Percentiles rank a stretch among this genome's conserved stretches.
Conservation (phyloP, 2,329 filamentous ascomycete genomes). For the Ophiocordyceps camponoti-saundersi region DNA sequence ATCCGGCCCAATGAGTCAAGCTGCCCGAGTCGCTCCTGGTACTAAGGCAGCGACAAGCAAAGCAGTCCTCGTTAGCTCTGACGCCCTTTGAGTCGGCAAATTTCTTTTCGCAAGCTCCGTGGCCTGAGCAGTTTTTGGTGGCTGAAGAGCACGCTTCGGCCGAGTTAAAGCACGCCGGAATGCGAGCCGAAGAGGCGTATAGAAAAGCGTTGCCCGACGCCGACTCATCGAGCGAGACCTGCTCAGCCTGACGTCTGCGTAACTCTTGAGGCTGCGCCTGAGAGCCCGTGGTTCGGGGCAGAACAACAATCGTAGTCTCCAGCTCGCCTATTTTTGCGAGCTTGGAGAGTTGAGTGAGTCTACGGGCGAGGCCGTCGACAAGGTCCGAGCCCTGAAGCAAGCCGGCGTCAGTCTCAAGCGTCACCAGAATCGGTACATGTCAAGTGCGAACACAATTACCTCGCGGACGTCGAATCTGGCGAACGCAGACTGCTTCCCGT, state of each 20-base stretch:
- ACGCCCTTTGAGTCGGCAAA: constrained; percentile 29
- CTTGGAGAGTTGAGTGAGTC: constrained; percentile 25
- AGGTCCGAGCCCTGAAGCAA: constrained; percentile 19
- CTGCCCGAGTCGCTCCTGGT: constrained; percentile 40
- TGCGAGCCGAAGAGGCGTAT: constrained; percentile 20
- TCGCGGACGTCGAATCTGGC: constrained; percentile 25
- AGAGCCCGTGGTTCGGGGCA: constrained; percentile 27
- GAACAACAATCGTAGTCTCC: constrained; percentile 38
- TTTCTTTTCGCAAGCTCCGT: constrained; percentile 59
- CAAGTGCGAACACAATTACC: constrained; percentile 15
- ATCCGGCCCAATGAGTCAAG: constrained; percentile 65
- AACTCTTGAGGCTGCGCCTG: constrained; percentile 26
- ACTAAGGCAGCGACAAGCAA: constrained; percentile 55
- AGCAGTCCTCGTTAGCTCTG: constrained; percentile 41
- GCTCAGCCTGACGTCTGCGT: constrained; percentile 30
- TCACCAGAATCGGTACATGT: neutral
- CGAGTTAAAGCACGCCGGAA: constrained; percentile 61
- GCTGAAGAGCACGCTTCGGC: constrained; percentile 47
- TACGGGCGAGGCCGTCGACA: constrained; percentile 24
- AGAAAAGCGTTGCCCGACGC: neutral
- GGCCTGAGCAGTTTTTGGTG: constrained; percentile 69
- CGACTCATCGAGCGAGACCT: constrained; percentile 12
- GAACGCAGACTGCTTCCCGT: constrained; percentile 19
- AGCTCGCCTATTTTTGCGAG: constrained; percentile 31
- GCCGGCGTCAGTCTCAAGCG: constrained; percentile 7